Evolutionary conservation across 1,139 yeast species (phyloP).

Genomic region (Debaryomycetaceae sp.): DNA sequence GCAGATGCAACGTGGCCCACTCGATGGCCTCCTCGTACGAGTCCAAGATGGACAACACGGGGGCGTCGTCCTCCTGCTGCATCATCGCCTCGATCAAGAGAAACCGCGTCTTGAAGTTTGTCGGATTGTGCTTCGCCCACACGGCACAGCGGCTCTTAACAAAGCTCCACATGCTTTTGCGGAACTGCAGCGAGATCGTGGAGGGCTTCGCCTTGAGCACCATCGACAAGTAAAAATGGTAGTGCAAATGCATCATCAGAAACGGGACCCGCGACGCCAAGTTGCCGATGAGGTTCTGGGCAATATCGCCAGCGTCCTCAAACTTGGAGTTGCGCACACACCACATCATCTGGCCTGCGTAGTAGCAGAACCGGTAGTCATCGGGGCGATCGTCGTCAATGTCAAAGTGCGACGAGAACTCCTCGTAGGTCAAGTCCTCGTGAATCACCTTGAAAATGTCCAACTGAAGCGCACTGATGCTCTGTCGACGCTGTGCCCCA

Average conservation of each 20-base stretch:
- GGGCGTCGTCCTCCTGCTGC: constrained; percentile 13
- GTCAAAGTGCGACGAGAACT: constrained; percentile 11
- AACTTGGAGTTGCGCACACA: constrained; percentile 14
- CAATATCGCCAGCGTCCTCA: constrained; percentile 19
- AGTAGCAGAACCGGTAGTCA: constrained; percentile 8
- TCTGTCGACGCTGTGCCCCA: not conserved
- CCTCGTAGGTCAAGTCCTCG: constrained; percentile 16
- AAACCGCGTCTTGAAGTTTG: constrained; percentile 32
- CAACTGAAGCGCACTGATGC: constrained; percentile 3
- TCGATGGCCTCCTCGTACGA: constrained; percentile 45
- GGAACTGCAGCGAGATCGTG: constrained; percentile 2
- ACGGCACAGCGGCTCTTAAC: constrained; percentile 17
- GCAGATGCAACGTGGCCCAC: constrained; percentile 24
- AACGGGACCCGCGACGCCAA: constrained; percentile 19
- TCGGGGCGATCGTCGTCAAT: constrained; percentile 2
- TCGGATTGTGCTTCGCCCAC: constrained; percentile 34
- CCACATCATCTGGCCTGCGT: constrained; percentile 11
- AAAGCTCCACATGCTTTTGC: constrained; percentile 9
- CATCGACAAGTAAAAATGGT: constrained; percentile 17
- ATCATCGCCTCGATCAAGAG: constrained; percentile 30
- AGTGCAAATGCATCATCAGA: constrained; percentile 22
- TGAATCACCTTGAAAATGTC: constrained; percentile 15
- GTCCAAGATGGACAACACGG: constrained; percentile 39
- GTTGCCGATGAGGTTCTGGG: constrained; percentile 14
- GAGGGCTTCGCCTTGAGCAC: constrained; percentile 10